phyloP scores from a whole-genome alignment of 768 basidiomycete species.

The Russula dissimulans region DNA sequence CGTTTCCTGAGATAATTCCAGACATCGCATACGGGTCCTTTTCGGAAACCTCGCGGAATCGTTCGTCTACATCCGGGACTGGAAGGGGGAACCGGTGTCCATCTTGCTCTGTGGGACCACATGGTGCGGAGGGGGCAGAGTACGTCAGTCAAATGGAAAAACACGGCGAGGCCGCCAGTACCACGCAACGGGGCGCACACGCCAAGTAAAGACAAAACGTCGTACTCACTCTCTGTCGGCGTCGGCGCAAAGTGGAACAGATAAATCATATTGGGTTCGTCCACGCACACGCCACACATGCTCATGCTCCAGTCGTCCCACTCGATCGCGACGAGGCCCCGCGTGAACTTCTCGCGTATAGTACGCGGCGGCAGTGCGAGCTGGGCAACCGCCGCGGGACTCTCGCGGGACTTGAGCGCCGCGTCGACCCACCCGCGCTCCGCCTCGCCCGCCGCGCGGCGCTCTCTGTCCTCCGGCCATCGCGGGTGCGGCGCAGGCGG shows the following conservation, averaged over 20 bases:
- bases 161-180: neutral
- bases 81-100: conserved; percentile 18
- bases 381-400: conserved; percentile 12
- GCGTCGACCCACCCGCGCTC: conserved; percentile 18
- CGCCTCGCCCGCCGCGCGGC: conserved; percentile 14
- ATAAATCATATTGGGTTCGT: conserved; percentile 13
- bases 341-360: conserved; percentile 10
- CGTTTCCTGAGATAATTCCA: neutral
- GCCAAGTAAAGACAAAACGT: neutral
- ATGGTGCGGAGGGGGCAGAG: too few species aligned
- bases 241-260: conserved; percentile 18
- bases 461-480: conserved; percentile 16
- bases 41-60: conserved; percentile 11
- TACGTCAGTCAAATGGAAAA: neutral
- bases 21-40: neutral
- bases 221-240: conserved; percentile 16
- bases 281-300: conserved; percentile 9
- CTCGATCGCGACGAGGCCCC: conserved; percentile 7
- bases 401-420: conserved; percentile 6
- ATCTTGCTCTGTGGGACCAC: conserved; percentile 3
- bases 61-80: conserved; percentile 14
- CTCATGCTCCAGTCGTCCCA: conserved; percentile 19
- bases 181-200: too few species aligned
- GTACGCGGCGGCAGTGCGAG: conserved; percentile 8
- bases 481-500: conserved; percentile 6